Conservation (phyloP, 768 basidiomycete species). For the Suillus bovinus region DNA sequence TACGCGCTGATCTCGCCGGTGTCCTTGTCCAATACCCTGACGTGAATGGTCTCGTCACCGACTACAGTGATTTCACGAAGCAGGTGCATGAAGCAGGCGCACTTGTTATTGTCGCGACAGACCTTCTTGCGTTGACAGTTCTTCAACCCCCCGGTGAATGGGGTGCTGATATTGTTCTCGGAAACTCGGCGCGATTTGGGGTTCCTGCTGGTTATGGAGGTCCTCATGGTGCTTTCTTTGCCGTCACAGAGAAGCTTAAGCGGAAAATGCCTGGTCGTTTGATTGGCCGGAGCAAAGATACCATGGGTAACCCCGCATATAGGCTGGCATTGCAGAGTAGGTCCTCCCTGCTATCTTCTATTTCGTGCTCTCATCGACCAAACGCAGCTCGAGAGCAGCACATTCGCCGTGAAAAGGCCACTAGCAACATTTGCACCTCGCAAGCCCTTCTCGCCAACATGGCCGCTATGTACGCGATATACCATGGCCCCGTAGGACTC, state of each 20-base stretch:
- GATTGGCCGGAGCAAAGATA: slow-evolving; percentile 88
- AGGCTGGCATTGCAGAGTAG: slow-evolving; percentile 92
- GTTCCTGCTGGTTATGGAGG: slow-evolving; percentile 98
- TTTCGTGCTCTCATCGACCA: slow-evolving; percentile 12
- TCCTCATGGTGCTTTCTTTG: slow-evolving; percentile 97
- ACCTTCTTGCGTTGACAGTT: slow-evolving; percentile 89
- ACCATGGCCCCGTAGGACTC: slow-evolving; percentile 90
- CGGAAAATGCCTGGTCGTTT: slow-evolving; percentile 98
- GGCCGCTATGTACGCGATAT: slow-evolving; percentile 98
- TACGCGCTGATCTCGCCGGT: slow-evolving; percentile 73
- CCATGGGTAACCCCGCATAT: slow-evolving; percentile 84
- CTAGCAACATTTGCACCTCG: slow-evolving; percentile 97
- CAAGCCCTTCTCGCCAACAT: slow-evolving; percentile 98
- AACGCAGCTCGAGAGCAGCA: slow-evolving; percentile 88
- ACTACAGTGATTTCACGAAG: slow-evolving; percentile 66
- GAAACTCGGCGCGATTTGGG: slow-evolving; percentile 95
- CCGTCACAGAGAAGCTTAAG: slow-evolving; percentile 89
- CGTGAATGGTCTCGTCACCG: slow-evolving; percentile 78
- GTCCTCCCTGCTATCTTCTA: slow-evolving; percentile 27
- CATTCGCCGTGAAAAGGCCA: slow-evolving; percentile 96
- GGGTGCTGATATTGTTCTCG: slow-evolving; percentile 95
- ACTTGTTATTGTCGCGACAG: slow-evolving; percentile 87
- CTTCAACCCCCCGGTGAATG: slow-evolving; percentile 97
- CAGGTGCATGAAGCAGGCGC: slow-evolving; percentile 72
- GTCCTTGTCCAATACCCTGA: slow-evolving; percentile 94